phyloP scores from a whole-genome alignment of 2,329 filamentous ascomycete genomes.

The Ceratocystis cacaofunesta region DNA sequence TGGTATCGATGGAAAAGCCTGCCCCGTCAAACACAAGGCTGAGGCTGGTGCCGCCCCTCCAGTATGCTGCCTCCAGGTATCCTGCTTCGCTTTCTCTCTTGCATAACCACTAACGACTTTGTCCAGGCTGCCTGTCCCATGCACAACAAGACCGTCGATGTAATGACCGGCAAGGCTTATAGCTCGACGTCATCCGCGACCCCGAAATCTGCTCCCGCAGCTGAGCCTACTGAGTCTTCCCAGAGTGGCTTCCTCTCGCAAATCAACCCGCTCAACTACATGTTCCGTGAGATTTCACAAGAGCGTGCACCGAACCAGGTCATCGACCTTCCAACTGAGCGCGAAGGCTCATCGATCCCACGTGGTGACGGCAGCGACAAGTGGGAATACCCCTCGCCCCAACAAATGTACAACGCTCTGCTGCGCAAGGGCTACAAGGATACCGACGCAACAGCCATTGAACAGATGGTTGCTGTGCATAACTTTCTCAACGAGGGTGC shows the following conservation, averaged over 20 bases:
- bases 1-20: neutral
- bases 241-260: conserved; percentile 36
- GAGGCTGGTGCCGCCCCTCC: conserved; percentile 12
- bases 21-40: conserved; percentile 9
- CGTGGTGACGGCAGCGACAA: conserved; percentile 61
- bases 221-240: conserved; percentile 26
- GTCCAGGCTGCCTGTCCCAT: conserved; percentile 40
- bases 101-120: neutral
- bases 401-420: conserved; percentile 99
- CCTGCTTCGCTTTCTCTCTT: neutral
- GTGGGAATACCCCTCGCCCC: conserved; percentile 96
- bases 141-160: conserved; percentile 39
- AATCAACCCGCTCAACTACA: conserved; percentile 72
- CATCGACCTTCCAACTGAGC: conserved; percentile 57
- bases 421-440: conserved; percentile 91
- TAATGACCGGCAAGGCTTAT: conserved; percentile 25
- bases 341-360: conserved; percentile 84
- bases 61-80: neutral
- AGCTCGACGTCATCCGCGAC: conserved; percentile 20
- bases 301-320: conserved; percentile 58
- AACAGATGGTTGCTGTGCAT: conserved; percentile 94
- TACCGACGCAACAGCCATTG: conserved; percentile 82
- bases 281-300: conserved; percentile 80
- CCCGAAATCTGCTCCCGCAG: conserved; percentile 32
- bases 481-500: conserved; percentile 97